Conservation (phyloP, 148 eudicot genomes). For the Diospyros lotus region DNA sequence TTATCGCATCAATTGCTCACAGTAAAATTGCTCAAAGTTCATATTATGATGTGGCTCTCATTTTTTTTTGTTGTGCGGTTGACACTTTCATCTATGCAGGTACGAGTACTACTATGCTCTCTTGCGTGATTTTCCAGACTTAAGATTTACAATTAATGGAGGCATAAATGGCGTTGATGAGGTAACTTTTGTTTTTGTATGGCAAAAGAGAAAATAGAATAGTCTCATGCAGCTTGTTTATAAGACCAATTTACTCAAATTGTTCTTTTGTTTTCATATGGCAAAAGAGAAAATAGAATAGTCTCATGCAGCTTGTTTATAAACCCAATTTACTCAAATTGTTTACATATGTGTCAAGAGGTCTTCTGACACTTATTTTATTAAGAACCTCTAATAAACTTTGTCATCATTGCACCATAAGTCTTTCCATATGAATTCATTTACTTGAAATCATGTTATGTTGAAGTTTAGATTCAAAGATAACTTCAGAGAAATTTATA, state of each 20-base stretch:
- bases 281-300: background rate
- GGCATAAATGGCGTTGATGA: conserved; percentile 82
- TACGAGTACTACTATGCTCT: conserved; percentile 88
- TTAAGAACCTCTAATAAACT: too few species aligned
- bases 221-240: background rate
- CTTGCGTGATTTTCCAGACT: conserved; percentile 93
- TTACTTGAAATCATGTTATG: too few species aligned
- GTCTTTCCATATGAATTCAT: too few species aligned
- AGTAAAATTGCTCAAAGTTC: background rate
- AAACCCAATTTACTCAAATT: too few species aligned
- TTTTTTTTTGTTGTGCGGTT: background rate
- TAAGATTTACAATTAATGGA: conserved; percentile 84
- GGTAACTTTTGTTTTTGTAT: conserved; percentile 32
- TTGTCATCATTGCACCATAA: too few species aligned
- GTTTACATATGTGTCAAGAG: too few species aligned
- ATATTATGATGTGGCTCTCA: background rate
- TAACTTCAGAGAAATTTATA: too few species aligned
- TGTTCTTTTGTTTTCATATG: background rate
- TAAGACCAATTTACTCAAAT: too few species aligned
- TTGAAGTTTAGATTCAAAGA: too few species aligned
- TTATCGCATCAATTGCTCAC: background rate
- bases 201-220: background rate
- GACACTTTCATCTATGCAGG: conserved; percentile 38
- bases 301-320: background rate
- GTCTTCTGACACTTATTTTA: too few species aligned